Conservation (phyloP, 495 filamentous ascomycete genomes). For the Penicillium alfredii region DNA sequence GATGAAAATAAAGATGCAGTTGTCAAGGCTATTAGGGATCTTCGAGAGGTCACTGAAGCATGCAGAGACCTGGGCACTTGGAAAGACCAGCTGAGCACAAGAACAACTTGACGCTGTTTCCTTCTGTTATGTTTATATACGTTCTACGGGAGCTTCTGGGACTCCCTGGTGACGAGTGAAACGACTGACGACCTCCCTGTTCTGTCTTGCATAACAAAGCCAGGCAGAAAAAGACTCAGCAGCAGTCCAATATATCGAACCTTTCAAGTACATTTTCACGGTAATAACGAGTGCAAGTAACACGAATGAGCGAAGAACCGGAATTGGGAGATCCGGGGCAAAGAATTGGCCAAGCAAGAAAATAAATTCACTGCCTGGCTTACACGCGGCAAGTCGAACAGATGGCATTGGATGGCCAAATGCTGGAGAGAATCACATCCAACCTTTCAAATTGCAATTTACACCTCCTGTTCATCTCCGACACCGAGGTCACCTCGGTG, state of each 20-base stretch:
- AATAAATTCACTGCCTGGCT: slow-evolving; percentile 20
- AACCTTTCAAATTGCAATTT: slow-evolving; percentile 31
- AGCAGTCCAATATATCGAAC: slow-evolving; percentile 6
- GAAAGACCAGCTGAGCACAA: slow-evolving; percentile 30
- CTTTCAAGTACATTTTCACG: slow-evolving; percentile 12
- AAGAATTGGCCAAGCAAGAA: slow-evolving; percentile 14
- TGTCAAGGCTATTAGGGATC: slow-evolving; percentile 19
- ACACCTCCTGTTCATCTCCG: slow-evolving; percentile 26
- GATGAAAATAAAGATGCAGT: slow-evolving; percentile 25
- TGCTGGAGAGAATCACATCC: slow-evolving; percentile 27
- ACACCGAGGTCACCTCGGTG: slow-evolving; percentile 24
- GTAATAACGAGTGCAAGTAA: slow-evolving; percentile 12
- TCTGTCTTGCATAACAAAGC: too few species aligned
- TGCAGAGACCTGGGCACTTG: slow-evolving; percentile 41
- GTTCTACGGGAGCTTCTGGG: too few species aligned
- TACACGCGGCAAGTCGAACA: slow-evolving; percentile 17
- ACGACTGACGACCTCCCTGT: too few species aligned
- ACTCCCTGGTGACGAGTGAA: too few species aligned
- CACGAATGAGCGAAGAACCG: slow-evolving; percentile 14
- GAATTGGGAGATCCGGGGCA: slow-evolving; percentile 8
- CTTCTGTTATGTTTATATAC: too few species aligned
- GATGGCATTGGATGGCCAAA: slow-evolving; percentile 20
- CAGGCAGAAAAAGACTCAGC: too few species aligned
- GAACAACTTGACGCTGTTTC: too few species aligned
- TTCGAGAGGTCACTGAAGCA: slow-evolving; percentile 29